Evolutionary conservation across 495 filamentous ascomycete genomes (phyloP), one percentile per base, ranked within the genome.

Genomic region (Penicillium maclennaniae): DNA sequence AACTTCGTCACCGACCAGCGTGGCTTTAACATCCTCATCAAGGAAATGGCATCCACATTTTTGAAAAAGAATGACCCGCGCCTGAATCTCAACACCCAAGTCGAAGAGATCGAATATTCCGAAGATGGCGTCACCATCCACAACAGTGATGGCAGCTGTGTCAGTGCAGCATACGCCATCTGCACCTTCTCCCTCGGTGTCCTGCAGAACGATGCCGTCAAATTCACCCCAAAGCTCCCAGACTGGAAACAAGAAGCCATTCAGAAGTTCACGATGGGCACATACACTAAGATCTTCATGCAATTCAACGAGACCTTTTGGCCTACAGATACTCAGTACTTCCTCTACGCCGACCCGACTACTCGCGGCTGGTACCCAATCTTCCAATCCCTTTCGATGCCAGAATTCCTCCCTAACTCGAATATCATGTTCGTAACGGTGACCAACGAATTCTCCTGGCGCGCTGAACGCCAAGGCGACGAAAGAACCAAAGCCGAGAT

Each of bases 281-380:
- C 83, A 1, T 91, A 89, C 71, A 90, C 85, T 51, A 90, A 89
- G 60, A 84, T 90, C 56, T 90, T 90, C 74, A 66, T 89, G 14
- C 86, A 87, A 49, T 91, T 90, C 66, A 77, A 80, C 53, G 69
- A 84, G 34, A 81, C 82, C 8, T 91, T 89, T 69, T 91, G 87
- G 87, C 79, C 85, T 43, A 59, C 57, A 5, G 72, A 83, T 20
- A 84, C 81, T 4, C 79, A 91, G 59, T 89, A 81, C 70, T 82
- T 85, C 62, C 79, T 91, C 14, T 90, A 90, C 62, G 87, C 87
- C 10, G 79, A 82, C 47, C 78, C 83, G 0, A 70, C 67, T 9
- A 70, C 68, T 23, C 77, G 87, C 16, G 87, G 87, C 38, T 87
- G 83, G 63, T 89, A 86, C 55, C 85, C 87, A 1, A 70, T 89